A percentile compares a stretch with the other conserved stretches of the same genome.
These are phyloP conservation scores for Trichoderma orchidacearum DNA, from an alignment of 495 filamentous ascomycete species.

Conservation along the genomic window DNA sequence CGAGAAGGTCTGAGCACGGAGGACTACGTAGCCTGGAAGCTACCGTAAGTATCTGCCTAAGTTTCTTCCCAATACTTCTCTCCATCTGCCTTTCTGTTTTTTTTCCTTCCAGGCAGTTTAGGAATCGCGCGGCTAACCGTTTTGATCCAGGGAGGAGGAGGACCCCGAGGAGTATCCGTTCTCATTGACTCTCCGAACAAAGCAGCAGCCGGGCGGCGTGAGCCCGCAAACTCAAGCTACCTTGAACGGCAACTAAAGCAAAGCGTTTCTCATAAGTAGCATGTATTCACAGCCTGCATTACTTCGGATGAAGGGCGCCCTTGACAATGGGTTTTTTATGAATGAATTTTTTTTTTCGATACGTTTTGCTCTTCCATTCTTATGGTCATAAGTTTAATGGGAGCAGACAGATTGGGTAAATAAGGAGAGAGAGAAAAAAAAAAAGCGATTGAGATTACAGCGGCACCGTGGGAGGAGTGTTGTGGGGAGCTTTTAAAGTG, in stretches of 20 bases:
- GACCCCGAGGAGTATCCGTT: conserved; percentile 89
- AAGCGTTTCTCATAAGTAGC: not conserved
- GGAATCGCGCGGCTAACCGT: conserved; percentile 5
- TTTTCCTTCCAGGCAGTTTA: no score
- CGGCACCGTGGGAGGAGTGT: no score
- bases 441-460: no score
- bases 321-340: not conserved
- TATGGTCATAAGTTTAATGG: not conserved
- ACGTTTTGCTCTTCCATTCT: not conserved
- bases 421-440: not conserved
- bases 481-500: no score
- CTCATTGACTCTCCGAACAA: conserved; percentile 64
- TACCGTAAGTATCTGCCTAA: conserved; percentile 66
- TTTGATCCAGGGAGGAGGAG: conserved; percentile 69
- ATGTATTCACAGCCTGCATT: not conserved
- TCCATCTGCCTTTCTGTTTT: no score
- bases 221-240: not conserved
- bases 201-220: conserved; percentile 9
- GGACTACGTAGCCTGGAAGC: conserved; percentile 94
- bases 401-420: not conserved
- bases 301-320: not conserved
- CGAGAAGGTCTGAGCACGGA: conserved; percentile 88
- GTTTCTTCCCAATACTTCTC: no score
- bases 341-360: not conserved
- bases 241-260: not conserved